These are phyloP conservation scores for Solanum dulcamara DNA, from an alignment of 257 asterid genomes.

Conservation along the genomic window DNA sequence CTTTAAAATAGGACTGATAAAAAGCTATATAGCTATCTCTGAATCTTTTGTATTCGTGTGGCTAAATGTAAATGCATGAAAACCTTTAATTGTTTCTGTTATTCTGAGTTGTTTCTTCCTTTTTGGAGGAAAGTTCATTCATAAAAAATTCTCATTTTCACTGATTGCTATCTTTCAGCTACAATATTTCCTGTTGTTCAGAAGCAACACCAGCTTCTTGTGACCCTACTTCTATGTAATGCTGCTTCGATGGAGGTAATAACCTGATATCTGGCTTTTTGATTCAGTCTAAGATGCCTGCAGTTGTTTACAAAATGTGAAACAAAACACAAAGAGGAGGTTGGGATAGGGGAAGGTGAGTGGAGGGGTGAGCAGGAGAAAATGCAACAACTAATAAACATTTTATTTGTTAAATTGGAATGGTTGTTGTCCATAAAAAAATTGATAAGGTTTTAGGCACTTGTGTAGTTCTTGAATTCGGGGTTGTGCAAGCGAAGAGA, in stretches of 20 bases:
- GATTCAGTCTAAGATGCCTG: background rate
- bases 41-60: background rate
- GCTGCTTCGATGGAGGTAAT: conserved; percentile 95
- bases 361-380: background rate
- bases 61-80: background rate
- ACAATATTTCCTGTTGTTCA: conserved; percentile 82
- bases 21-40: background rate
- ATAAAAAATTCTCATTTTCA: background rate
- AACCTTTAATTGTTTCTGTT: background rate
- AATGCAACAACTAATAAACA: background rate
- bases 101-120: background rate
- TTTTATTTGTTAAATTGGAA: background rate
- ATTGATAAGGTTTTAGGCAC: background rate
- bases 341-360: background rate
- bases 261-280: background rate
- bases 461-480: background rate
- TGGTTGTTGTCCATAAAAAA: background rate
- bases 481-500: background rate
- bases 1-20: background rate
- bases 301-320: background rate
- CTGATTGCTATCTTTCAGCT: conserved; percentile 37
- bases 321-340: background rate
- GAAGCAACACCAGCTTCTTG: conserved; percentile 99
- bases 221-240: conserved; percentile 82
- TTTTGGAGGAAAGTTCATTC: background rate